Conservation (phyloP, 2,329 filamentous ascomycete species). For the Colletotrichum sidae region DNA sequence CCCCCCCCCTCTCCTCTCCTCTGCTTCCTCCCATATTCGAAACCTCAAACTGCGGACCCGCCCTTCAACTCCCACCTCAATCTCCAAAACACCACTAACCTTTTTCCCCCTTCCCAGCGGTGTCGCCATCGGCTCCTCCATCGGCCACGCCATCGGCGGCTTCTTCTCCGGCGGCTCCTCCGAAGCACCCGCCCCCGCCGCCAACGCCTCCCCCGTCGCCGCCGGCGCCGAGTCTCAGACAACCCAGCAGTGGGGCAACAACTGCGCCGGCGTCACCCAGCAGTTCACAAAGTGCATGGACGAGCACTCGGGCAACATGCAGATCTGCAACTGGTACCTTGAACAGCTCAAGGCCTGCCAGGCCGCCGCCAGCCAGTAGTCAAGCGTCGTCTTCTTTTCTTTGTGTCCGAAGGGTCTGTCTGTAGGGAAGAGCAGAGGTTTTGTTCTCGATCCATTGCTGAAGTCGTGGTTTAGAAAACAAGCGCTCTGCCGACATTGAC, state of each 20-base stretch:
- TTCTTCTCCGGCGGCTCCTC: constrained; percentile 83
- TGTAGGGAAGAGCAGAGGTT: neutral
- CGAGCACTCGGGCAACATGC: constrained; percentile 92
- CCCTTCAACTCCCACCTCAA: neutral
- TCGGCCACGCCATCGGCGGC: constrained; percentile 94
- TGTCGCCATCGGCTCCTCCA: constrained; percentile 94
- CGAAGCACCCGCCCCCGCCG: constrained; percentile 54
- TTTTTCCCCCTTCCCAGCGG: constrained; percentile 67
- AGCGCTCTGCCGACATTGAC: too few relatives aligned
- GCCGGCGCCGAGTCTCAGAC: constrained; percentile 65
- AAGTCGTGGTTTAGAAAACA: too few relatives aligned
- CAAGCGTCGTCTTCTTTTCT: constrained; percentile 43
- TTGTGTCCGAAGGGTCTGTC: neutral
- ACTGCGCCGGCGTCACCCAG: constrained; percentile 83
- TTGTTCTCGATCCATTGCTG: too few relatives aligned
- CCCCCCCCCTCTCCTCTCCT: neutral
- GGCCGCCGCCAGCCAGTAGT: constrained; percentile 79
- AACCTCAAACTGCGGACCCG: neutral
- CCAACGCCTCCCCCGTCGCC: constrained; percentile 51
- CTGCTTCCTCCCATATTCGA: neutral
- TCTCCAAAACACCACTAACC: constrained; percentile 1
- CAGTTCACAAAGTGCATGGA: constrained; percentile 97
- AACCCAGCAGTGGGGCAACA: constrained; percentile 58
- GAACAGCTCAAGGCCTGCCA: constrained; percentile 96
- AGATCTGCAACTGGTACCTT: constrained; percentile 97